A percentile compares a stretch with the other conserved stretches of the same genome.
phyloP scores from a whole-genome alignment of 345 rosid genomes.

The Firmiana major region DNA sequence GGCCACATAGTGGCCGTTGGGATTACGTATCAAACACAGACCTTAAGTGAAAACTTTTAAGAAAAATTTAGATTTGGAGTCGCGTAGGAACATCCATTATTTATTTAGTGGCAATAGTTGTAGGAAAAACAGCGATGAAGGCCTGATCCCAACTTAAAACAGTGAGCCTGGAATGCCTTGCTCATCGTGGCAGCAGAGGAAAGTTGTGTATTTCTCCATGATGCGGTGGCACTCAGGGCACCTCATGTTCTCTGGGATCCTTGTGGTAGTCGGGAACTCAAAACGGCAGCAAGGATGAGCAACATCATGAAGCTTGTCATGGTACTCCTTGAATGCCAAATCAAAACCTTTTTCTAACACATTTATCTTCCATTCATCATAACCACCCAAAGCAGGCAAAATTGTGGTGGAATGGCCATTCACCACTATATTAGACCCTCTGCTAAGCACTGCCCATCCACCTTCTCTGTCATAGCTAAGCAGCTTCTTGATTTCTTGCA shows the following conservation, averaged over 20 bases:
- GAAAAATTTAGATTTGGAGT: not conserved
- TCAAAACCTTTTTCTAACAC: constrained; percentile 58
- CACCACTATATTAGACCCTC: constrained; percentile 52
- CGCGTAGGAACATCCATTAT: constrained; percentile 3
- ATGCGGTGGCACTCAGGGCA: constrained; percentile 75
- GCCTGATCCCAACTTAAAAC: not conserved
- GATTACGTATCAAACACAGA: constrained; percentile 4
- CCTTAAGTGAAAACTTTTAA: not conserved
- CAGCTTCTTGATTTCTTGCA: constrained; percentile 70
- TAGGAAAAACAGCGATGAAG: not conserved
- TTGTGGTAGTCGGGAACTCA: constrained; percentile 59
- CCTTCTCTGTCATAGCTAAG: constrained; percentile 77
- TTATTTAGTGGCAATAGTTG: constrained; percentile 4
- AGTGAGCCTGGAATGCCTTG: constrained; percentile 6
- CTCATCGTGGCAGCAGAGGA: constrained; percentile 80
- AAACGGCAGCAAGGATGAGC: constrained; percentile 67
- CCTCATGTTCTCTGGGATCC: constrained; percentile 62
- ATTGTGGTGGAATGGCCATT: constrained; percentile 54
- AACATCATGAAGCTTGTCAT: constrained; percentile 37
- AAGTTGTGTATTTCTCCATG: constrained; percentile 70
- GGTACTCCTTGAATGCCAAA: constrained; percentile 53
- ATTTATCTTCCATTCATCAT: constrained; percentile 61
- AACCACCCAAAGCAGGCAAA: constrained; percentile 49
- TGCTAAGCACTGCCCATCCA: constrained; percentile 79
- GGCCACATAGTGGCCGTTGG: not conserved